phyloP scores from a whole-genome alignment of 805 yeast species.

The Metahyphopichia silvanorum region DNA sequence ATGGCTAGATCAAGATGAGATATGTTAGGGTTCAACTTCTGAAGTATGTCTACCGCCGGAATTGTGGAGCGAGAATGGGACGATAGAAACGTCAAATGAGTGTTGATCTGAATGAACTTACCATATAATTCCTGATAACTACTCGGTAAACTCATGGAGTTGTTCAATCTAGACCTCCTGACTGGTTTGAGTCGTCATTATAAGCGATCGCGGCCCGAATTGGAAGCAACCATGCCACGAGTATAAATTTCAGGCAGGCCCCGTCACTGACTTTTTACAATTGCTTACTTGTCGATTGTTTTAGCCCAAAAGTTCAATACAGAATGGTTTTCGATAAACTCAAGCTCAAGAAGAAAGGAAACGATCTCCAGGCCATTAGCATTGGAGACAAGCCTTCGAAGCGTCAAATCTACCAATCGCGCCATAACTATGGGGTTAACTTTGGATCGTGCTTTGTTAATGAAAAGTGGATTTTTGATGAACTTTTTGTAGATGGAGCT shows the following conservation, averaged over 20 bases:
- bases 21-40: conserved; percentile 26
- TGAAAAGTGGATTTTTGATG: conserved; percentile 75
- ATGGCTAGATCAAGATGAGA: conserved; percentile 58
- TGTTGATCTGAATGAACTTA: conserved; percentile 26
- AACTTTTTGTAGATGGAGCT: conserved; percentile 56
- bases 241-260: no score
- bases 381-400: conserved; percentile 29
- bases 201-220: no score
- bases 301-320: not conserved
- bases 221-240: no score
- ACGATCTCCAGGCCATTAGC: conserved; percentile 20
- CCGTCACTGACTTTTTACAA: not conserved
- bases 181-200: no score
- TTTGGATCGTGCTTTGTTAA: conserved; percentile 77
- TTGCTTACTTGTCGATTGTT: no score
- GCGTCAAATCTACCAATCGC: conserved; percentile 51
- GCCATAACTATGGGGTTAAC: conserved; percentile 80
- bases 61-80: conserved; percentile 32
- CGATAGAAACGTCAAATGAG: conserved; percentile 39
- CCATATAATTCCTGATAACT: conserved; percentile 9
- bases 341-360: conserved; percentile 28
- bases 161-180: no score
- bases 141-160: no score
- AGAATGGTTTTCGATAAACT: conserved; percentile 27
- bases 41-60: conserved; percentile 28